phyloP scores from a whole-genome alignment of 768 basidiomycete species.

The Lactifluus hygrophoroides region DNA sequence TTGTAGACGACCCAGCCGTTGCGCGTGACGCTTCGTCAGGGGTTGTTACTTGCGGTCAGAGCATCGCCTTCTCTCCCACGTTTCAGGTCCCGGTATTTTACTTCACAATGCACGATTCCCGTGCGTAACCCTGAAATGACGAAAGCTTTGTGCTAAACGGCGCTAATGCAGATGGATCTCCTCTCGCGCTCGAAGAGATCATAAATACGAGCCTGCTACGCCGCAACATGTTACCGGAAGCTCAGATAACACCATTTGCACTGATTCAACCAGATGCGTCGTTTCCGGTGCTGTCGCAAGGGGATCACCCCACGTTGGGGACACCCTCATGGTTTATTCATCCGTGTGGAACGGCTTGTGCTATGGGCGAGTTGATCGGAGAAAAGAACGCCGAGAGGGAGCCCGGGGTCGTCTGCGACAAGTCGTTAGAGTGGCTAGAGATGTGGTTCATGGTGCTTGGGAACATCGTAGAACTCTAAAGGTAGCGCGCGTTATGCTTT shows the following conservation, averaged over 20 bases:
- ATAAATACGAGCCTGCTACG: slow-evolving; percentile 54
- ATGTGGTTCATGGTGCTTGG: slow-evolving; percentile 74
- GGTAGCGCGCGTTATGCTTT: not conserved
- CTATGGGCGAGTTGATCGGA: slow-evolving; percentile 59
- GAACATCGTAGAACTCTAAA: slow-evolving; percentile 41
- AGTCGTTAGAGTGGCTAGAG: slow-evolving; percentile 48
- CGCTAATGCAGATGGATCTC: slow-evolving; percentile 47
- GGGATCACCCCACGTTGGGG: slow-evolving; percentile 75
- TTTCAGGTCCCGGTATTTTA: slow-evolving; percentile 82
- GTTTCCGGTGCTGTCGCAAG: slow-evolving; percentile 77
- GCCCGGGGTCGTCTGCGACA: slow-evolving; percentile 15
- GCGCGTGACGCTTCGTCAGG: slow-evolving; percentile 29
- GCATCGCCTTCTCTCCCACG: slow-evolving; percentile 66
- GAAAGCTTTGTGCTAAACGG: slow-evolving; percentile 14
- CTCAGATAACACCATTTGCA: slow-evolving; percentile 44
- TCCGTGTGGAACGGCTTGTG: slow-evolving; percentile 67
- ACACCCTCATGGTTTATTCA: slow-evolving; percentile 80
- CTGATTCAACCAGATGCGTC: slow-evolving; percentile 41
- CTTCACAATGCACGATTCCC: slow-evolving; percentile 57
- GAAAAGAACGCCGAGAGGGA: slow-evolving; percentile 33
- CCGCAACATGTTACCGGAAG: slow-evolving; percentile 34
- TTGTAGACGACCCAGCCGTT: slow-evolving; percentile 27
- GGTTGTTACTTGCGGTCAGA: slow-evolving; percentile 46
- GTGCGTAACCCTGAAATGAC: slow-evolving; percentile 39
- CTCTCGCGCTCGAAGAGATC: slow-evolving; percentile 49